Conservation (phyloP, 2,329 filamentous ascomycete genomes). For the Sclerotinia glacialis region DNA sequence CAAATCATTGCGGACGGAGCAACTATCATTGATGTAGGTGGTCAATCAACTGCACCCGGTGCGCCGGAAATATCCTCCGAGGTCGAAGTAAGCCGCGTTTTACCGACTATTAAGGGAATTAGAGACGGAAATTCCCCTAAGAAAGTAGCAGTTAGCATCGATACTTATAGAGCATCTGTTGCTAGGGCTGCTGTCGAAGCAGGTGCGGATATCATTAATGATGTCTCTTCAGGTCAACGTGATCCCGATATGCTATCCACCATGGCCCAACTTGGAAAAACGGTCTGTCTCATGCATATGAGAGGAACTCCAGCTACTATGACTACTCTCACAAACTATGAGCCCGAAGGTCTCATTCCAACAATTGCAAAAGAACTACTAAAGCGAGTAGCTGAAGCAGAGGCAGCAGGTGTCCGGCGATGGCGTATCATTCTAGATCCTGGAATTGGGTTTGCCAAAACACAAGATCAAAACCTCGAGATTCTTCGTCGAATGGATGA, state of each 20-base stretch:
- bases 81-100: constrained; percentile 74
- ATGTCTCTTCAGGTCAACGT: constrained; percentile 78
- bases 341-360: constrained; percentile 51
- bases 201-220: constrained; percentile 92
- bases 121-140: constrained; percentile 61
- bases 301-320: constrained; percentile 67
- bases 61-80: constrained; percentile 64
- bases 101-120: constrained; percentile 75
- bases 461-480: constrained; percentile 73
- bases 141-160: constrained; percentile 75
- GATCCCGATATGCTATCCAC: constrained; percentile 80
- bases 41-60: constrained; percentile 84
- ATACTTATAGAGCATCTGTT: constrained; percentile 87
- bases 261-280: constrained; percentile 72
- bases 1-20: constrained; percentile 59
- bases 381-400: constrained; percentile 66
- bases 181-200: constrained; percentile 71
- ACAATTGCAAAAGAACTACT: constrained; percentile 57
- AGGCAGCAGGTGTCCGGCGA: constrained; percentile 76
- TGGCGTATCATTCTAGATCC: constrained; percentile 97
- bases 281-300: constrained; percentile 75
- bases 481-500: constrained; percentile 66
- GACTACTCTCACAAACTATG: constrained; percentile 54
- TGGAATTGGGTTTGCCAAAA: constrained; percentile 92
- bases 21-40: constrained; percentile 86